Evolutionary conservation across 2,329 filamentous ascomycete genomes (phyloP).

Genomic region (Epichloe elymi): DNA sequence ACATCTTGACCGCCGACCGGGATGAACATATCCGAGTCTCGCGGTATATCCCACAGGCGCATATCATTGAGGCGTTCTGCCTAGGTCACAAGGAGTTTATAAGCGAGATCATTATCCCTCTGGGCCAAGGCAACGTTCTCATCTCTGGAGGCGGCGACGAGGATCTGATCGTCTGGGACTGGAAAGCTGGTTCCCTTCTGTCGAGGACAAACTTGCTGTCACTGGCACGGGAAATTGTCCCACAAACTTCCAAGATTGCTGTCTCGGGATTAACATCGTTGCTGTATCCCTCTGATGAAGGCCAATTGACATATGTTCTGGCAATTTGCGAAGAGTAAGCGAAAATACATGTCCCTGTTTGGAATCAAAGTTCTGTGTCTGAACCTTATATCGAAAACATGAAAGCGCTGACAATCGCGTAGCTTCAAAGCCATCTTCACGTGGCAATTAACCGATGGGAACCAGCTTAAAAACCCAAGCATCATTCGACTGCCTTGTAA

Average conservation of each 20-base stretch:
- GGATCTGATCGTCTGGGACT: slow-evolving; percentile 71
- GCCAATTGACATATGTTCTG: slow-evolving; percentile 27
- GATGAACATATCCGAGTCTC: slow-evolving; percentile 77
- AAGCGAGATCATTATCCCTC: slow-evolving; percentile 56
- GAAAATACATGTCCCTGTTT: neutral
- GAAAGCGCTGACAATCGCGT: neutral
- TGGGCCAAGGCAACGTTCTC: slow-evolving; percentile 43
- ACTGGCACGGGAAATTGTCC: slow-evolving; percentile 24
- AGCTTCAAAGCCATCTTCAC: slow-evolving; percentile 52
- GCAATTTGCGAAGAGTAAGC: slow-evolving; percentile 44
- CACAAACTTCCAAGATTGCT: slow-evolving; percentile 29
- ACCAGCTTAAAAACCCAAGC: slow-evolving; percentile 33
- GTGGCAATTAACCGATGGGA: slow-evolving; percentile 39
- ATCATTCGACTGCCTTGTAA: slow-evolving; percentile 48
- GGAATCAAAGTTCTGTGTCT: slow-evolving; percentile 9
- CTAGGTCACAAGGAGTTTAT: slow-evolving; percentile 81
- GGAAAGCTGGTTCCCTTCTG: slow-evolving; percentile 44
- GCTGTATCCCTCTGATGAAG: slow-evolving; percentile 16
- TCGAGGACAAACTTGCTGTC: slow-evolving; percentile 39
- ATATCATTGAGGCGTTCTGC: slow-evolving; percentile 83
- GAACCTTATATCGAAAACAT: neutral
- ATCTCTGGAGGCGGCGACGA: slow-evolving; percentile 81
- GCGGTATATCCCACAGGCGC: slow-evolving; percentile 64
- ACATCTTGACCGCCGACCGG: slow-evolving; percentile 43
- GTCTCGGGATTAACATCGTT: slow-evolving; percentile 30